Evolutionary conservation across 2,329 filamentous ascomycete species (phyloP), one percentile per base, ranked within the genome.

Genomic region (Verticillium nonalfalfae): DNA sequence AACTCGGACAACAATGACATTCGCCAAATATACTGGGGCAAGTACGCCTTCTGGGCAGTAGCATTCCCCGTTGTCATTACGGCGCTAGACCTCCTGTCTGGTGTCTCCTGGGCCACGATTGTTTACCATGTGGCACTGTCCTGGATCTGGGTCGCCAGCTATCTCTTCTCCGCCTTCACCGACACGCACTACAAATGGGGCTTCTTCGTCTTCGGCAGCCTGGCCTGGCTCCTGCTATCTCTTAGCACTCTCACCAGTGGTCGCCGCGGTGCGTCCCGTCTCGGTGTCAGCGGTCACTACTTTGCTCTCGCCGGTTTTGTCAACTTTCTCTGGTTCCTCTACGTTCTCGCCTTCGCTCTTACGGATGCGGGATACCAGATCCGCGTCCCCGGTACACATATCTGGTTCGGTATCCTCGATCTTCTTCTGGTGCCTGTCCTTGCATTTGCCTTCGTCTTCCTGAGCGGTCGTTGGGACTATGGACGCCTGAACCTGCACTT

Each of bases 331-430:
- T 84, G 81, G 81, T 72, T 84, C 50, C 70, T 82, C 31, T 85
- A 85, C 70, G 80, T 82, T 7, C 77, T 85, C 57, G 81, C 80
- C 31, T 85, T 75, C 67, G 82, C 79, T 36, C 67, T 85, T 9
- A 75, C 72, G 2, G 83, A 85, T 65, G 83, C 81, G 40, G 80
- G 80, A 35, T 83, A 84, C 69, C 64, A 69, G 58, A 79, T 85
- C 61, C 74, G 76, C 38, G 76, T 80, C 45, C 81, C 78, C 0
- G 68, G 73, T 9, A 71, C 71, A 56, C 76, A 78, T 66, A 76
- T 84, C 72, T 84, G 80, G 72, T 85, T 81, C 63, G 82, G 83
- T 56, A 72, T 85, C 52, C 75, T 85, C 33, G 83, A 85, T 64
- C 39, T 81, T 10, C 71, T 85, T 5, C 68, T 83, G 63, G 61